A percentile compares a stretch with the other conserved stretches of the same genome.
phyloP scores from a whole-genome alignment of 2,329 filamentous ascomycete genomes.

The Phialophora verrucosa region DNA sequence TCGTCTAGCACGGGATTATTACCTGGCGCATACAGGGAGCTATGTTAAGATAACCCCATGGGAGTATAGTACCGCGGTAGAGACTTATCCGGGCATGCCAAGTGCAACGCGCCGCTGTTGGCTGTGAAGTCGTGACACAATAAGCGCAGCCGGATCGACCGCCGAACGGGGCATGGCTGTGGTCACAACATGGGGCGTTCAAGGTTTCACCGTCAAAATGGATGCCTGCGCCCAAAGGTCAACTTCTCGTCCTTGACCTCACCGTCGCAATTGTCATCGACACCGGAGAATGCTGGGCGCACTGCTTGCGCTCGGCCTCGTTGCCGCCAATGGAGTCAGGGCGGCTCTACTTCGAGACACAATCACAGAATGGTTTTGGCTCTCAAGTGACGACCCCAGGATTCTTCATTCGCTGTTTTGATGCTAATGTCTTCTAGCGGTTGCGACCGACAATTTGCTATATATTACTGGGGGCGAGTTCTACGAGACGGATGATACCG shows the following conservation, averaged over 20 bases:
- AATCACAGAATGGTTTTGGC: slow-evolving; percentile 6
- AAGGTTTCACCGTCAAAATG: neutral
- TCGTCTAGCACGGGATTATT: neutral
- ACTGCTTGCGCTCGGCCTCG: slow-evolving; percentile 4
- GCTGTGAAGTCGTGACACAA: neutral
- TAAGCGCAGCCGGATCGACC: neutral
- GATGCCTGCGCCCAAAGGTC: neutral
- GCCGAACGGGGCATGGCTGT: neutral
- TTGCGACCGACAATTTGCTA: slow-evolving; percentile 18
- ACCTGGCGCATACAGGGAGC: neutral
- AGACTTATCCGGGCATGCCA: neutral
- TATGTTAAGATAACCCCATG: neutral
- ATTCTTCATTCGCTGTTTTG: neutral
- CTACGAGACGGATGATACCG: slow-evolving; percentile 8
- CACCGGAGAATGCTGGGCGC: slow-evolving; percentile 4
- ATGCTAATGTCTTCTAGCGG: slow-evolving; percentile 15
- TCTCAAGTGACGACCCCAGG: neutral
- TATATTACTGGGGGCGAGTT: slow-evolving; percentile 31
- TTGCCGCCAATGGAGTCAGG: neutral
- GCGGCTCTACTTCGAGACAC: neutral
- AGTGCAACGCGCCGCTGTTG: neutral
- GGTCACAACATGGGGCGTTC: neutral
- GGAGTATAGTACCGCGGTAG: neutral
- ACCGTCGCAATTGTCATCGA: neutral
- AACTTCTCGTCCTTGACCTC: slow-evolving; percentile 7